Base-by-base conservation (phyloP, 2,329 filamentous ascomycete species). In the Pseudogymnoascus pannorum region DNA sequence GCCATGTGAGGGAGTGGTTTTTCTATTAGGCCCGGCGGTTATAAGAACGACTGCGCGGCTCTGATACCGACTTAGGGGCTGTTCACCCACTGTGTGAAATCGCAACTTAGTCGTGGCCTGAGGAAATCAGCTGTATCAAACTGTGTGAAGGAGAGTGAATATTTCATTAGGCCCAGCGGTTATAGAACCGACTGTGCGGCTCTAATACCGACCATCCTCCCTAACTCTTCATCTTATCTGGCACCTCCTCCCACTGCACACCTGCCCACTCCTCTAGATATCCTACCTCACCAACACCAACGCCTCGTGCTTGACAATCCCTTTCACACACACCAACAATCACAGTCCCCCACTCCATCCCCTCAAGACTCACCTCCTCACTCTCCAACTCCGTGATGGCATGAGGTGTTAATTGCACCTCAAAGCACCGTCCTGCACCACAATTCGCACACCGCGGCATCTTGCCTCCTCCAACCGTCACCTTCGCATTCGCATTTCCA, bases 331-430 rank as follows among this genome's bases (percentile, higher is more conserved):
- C 91, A 0, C 86, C 92, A 36, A 97, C 78, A 62, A 99, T 85
- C 7, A 99, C 82, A 0, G 92, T 97, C 0, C 93, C 93, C 94
- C 94, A 99, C 70, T 99, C 94, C 94, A 99, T 99, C 0, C 92
- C 94, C 78, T 96, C 81, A 18, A 87, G 70, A 38, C 82, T 83
- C 67, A 86, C 73, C 61, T 88, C 86, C 42, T 92, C 89, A 1
- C 82, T 86, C 77, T 97, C 94, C 60, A 97, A 78, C 78, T 95
- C 89, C 29, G 86, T 85, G 69, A 99, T 99, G 2, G 92, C 87
- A 72, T 96, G 89, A 40, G 94, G 94, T 67, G 88, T 92, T 66
- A 99, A 78, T 79, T 99, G 94, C 62, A 96, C 80, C 79, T 99
- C 94, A 72, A 97, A 97, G 12, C 88, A 85, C 65, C 93, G 84